Evolutionary conservation across 768 basidiomycete species (phyloP), one percentile per base, ranked within the genome.

Genomic region (Boletus bicolor): DNA sequence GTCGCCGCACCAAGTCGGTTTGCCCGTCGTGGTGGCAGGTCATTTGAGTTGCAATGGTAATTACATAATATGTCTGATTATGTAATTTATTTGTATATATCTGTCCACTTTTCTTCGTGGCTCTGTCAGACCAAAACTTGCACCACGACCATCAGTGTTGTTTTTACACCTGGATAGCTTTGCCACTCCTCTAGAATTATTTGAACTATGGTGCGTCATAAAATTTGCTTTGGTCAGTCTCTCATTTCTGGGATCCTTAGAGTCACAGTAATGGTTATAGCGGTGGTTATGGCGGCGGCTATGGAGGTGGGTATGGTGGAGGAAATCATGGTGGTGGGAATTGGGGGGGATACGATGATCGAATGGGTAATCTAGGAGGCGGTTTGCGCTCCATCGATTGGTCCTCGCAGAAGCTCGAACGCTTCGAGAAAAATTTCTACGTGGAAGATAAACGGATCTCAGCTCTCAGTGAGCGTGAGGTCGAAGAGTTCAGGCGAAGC

Each of bases 401-500:
- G 97, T 71, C 77, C 51, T 73, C 73, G 41, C 78, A 84, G 44
- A 85, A 84, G 57, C 76, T 97, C 54, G 81, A 86, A 65, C 86
- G 82, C 63, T 98, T 99, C 62, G 96, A 98, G 75, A 99, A 98
- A 78, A 98, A 98, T 78, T 99, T 96, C 63, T 96, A 96, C 64
- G 78, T 86, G 44, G 94, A 99, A 72, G 92, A 98, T 72, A 87
- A 89, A 67, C 82, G 85, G 30, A 91, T 98, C 43, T 73, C 85
- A 19, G 76, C 80, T 34, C 87, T 87, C 59, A 83, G 79, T 51
- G 93, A 98, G 15, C 79, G 84, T 47, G 96, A 99, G 66, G 81
- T 98, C 53, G 89, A 92, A 53, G 93, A 93, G 45, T 98, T 95
- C 74, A 80, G 89, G 58, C 79, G 82, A 26, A 59, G 59, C 47